Percentiles rank a stretch among this genome's conserved stretches.
Evolutionary conservation across 2,329 filamentous ascomycete genomes (phyloP).

Genomic region (Claviceps sp.): DNA sequence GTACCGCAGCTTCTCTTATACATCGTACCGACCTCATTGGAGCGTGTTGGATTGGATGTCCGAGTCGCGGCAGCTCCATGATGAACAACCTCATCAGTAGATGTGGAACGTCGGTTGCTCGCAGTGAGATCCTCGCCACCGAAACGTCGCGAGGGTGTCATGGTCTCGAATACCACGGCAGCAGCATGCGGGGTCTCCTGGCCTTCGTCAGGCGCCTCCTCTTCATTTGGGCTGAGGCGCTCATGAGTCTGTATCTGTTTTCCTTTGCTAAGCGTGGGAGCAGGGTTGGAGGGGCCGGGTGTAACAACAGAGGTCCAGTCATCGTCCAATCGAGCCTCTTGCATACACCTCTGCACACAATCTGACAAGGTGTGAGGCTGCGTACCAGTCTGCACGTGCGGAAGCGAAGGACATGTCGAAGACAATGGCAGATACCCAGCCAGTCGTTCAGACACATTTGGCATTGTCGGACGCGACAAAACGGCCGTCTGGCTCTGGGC

Average conservation of each 20-base stretch:
- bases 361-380: conserved; percentile 1
- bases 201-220: not conserved
- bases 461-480: conserved; percentile 2
- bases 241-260: not conserved
- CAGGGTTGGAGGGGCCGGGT: not conserved
- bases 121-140: not conserved
- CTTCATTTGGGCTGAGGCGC: not conserved
- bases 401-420: conserved; percentile 5
- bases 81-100: not conserved
- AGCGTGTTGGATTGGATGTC: not conserved
- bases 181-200: not conserved
- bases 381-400: not conserved
- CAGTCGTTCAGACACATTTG: conserved; percentile 2
- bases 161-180: not conserved
- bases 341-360: conserved; percentile 1
- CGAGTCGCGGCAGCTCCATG: not conserved
- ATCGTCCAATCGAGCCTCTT: not conserved
- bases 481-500: conserved; percentile 4
- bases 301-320: not conserved
- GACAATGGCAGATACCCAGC: conserved; percentile 5
- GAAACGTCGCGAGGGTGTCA: not conserved
- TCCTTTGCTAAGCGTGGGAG: not conserved
- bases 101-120: not conserved
- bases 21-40: not conserved
- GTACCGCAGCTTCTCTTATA: not conserved